Conservation (phyloP, 208 protist species). For the Leishmania martiniquensis region DNA sequence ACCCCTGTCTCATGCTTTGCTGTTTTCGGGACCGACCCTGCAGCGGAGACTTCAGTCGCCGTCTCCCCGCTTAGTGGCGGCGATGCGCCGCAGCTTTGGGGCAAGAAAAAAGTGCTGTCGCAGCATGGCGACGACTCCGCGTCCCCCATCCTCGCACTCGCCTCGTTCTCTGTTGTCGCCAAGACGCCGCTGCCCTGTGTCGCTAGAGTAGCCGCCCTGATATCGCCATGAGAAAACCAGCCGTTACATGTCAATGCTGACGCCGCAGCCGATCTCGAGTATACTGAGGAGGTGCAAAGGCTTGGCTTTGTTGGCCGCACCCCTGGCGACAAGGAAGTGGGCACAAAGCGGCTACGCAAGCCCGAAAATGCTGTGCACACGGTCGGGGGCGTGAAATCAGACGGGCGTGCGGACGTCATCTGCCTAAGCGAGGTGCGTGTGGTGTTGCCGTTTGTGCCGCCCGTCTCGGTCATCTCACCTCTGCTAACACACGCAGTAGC, state of each 20-base stretch:
- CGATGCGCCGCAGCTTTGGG: no score
- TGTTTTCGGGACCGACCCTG: no score
- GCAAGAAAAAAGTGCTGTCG: background rate
- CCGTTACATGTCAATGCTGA: background rate
- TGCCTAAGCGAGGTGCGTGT: background rate
- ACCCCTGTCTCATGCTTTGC: background rate
- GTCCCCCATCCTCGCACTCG: background rate
- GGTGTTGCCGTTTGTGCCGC: background rate
- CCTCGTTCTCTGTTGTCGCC: background rate
- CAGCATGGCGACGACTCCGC: background rate
- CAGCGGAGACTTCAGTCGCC: background rate
- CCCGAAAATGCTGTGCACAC: background rate
- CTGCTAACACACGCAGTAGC: background rate
- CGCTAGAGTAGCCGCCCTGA: background rate
- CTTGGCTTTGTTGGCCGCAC: slow-evolving; percentile 8
- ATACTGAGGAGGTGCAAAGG: background rate
- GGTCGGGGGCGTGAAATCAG: background rate
- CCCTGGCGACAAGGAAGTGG: background rate
- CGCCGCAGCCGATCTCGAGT: background rate
- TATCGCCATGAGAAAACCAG: background rate
- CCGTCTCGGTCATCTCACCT: background rate
- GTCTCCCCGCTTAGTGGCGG: background rate
- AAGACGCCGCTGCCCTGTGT: background rate
- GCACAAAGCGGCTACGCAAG: background rate
- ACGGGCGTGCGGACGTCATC: background rate